Evolutionary conservation across 208 protist species (phyloP).

Genomic region (Endotrypanum monterogeii): DNA sequence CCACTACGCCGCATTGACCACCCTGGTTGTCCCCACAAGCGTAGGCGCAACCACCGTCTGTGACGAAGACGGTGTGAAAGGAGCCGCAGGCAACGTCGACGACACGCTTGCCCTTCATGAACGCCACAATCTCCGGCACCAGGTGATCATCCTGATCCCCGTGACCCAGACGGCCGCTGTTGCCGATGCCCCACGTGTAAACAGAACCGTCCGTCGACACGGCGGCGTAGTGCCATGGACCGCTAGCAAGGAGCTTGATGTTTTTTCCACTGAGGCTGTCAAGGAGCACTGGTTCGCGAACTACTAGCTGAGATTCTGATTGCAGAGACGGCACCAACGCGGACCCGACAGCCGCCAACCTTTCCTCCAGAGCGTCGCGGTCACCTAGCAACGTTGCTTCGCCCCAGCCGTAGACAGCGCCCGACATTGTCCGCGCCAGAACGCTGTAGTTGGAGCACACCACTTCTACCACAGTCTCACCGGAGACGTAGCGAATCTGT

Average conservation of each 20-base stretch:
- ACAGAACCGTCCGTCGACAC: conserved; percentile 46
- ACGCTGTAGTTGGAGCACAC: conserved; percentile 69
- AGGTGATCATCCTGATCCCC: conserved; percentile 55
- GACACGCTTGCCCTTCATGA: conserved; percentile 38
- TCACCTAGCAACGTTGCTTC: conserved; percentile 59
- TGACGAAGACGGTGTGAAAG: conserved; percentile 82
- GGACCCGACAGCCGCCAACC: conserved; percentile 9
- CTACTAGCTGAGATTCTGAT: conserved; percentile 30
- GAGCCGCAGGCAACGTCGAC: conserved; percentile 74
- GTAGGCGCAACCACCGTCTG: conserved; percentile 52
- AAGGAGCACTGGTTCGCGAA: conserved; percentile 39
- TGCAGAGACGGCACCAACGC: conserved; percentile 25
- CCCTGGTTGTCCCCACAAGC: conserved; percentile 79
- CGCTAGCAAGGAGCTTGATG: conserved; percentile 48
- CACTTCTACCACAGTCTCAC: conserved; percentile 62
- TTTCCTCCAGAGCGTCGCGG: conserved; percentile 28
- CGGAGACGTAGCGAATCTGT: conserved; percentile 38
- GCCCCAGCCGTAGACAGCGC: conserved; percentile 78
- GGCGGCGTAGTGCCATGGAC: conserved; percentile 84
- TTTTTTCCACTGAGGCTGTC: conserved; percentile 34
- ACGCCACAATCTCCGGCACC: conserved; percentile 39
- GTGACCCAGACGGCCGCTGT: conserved; percentile 80
- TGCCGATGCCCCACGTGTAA: conserved; percentile 83
- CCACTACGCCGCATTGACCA: conserved; percentile 75
- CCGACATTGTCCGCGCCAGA: conserved; percentile 57